Evolutionary conservation across 441 rosid species (phyloP), one percentile per base, ranked within the genome.

Genomic region (Cnidoscolus chayamansa): DNA sequence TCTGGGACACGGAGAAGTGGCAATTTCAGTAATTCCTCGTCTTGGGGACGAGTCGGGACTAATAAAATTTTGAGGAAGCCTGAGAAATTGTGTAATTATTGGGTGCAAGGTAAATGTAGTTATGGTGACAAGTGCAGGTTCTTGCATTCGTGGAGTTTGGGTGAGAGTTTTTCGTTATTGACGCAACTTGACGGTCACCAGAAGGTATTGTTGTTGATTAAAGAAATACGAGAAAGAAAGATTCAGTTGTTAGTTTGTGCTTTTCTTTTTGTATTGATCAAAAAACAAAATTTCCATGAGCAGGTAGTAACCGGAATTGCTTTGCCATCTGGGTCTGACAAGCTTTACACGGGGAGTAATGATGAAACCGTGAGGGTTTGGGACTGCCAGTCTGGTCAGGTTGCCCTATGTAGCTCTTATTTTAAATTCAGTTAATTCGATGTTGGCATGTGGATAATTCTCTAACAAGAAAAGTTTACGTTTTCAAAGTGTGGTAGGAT

Each of bases 351-450:
- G 0, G 97, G 93, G 50, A 87, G 97, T 81, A 82, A 89, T 77
- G 99, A 96, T 75, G 94, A 86, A 81, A 86, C 98, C 10, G 84
- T 91, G 37, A 85, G 96, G 67, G 82, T 86, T 63, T 96, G 99
- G 99, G 97, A 93, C 85, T 91, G 97, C 67, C 89, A 87, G 56
- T 88, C 99, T 68, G 98, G 99, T 73, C 92, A 91, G 98, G 99
- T 92, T 72, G 47, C 51, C 45, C 32, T 73, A 0, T 40, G 47
- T 54, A 51, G 30, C 20, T 50, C 63, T 16, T 40, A 10, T 54
- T 60, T 68, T 31, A 37, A 31, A 47, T 19, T 63, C 48, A 17
- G 13, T 20, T 15, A 53, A 40, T 10, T 50, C 9, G 61, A 1
- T 10, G 31, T 35, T 43, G 45, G 45, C 45, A 40, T 40, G 45